Percentiles rank a stretch among this genome's conserved stretches.
phyloP scores from a whole-genome alignment of 345 rosid genomes.

The Salix exigua region DNA sequence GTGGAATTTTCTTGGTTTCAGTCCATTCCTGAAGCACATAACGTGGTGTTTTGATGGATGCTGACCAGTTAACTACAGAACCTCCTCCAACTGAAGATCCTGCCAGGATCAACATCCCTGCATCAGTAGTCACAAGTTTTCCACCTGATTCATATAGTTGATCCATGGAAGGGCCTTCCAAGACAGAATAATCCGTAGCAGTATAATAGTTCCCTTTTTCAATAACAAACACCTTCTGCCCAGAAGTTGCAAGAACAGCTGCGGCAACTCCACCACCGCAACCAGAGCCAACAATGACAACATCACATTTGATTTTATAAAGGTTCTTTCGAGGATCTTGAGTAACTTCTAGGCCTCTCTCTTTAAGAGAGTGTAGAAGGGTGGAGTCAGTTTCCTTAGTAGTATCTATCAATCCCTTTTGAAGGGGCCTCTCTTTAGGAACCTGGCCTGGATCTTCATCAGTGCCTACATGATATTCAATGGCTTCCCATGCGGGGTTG shows the following conservation, averaged over 20 bases:
- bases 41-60: slow-evolving; percentile 65
- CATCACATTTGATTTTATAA: slow-evolving; percentile 69
- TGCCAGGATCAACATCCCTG: slow-evolving; percentile 42
- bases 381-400: slow-evolving; percentile 39
- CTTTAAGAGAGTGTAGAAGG: slow-evolving; percentile 43
- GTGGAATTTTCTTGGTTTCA: slow-evolving; percentile 35
- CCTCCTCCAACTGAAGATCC: slow-evolving; percentile 94
- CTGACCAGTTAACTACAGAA: slow-evolving; percentile 89
- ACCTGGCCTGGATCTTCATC: slow-evolving; percentile 11
- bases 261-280: slow-evolving; percentile 98
- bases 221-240: slow-evolving; percentile 62
- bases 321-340: slow-evolving; percentile 23
- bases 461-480: slow-evolving; percentile 42
- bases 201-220: slow-evolving; percentile 82
- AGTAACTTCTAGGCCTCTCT: slow-evolving; percentile 53
- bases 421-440: slow-evolving; percentile 55
- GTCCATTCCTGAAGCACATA: slow-evolving; percentile 72
- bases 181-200: slow-evolving; percentile 45
- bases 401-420: slow-evolving; percentile 68
- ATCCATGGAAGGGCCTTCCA: slow-evolving; percentile 57
- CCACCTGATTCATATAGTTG: slow-evolving; percentile 71
- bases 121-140: slow-evolving; percentile 40
- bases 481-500: slow-evolving; percentile 76
- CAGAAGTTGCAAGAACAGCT: slow-evolving; percentile 65
- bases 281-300: slow-evolving; percentile 73